phyloP scores from a whole-genome alignment of 805 yeast species.

The Candida nitratophila region DNA sequence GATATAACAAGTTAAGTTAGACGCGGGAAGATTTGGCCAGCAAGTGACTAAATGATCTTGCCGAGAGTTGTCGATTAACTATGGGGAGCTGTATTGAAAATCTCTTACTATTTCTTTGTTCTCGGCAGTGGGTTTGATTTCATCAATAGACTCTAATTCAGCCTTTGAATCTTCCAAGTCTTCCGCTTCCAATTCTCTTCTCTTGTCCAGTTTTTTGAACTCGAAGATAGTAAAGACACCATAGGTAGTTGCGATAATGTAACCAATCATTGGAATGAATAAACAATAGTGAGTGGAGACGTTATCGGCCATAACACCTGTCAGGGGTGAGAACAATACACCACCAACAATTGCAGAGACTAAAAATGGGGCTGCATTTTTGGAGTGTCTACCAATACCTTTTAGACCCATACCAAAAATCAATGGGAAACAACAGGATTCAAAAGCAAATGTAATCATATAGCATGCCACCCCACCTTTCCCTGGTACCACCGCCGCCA shows the following conservation, averaged over 20 bases:
- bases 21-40: too few relatives aligned
- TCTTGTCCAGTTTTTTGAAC: conserved; percentile 2
- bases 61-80: too few relatives aligned
- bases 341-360: conserved; percentile 20
- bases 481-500: conserved; percentile 5
- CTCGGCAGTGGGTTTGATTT: neutral
- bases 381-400: conserved; percentile 9
- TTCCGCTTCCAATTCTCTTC: neutral
- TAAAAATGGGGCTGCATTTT: conserved; percentile 8
- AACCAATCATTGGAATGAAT: conserved; percentile 20
- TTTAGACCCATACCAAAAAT: conserved; percentile 8
- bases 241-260: conserved; percentile 16
- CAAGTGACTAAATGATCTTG: too few relatives aligned
- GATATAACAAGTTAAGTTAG: too few relatives aligned
- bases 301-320: conserved; percentile 21
- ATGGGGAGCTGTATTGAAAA: neutral
- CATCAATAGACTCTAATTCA: conserved; percentile 1
- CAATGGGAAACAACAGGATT: conserved; percentile 7
- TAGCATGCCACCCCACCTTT: conserved; percentile 7
- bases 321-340: conserved; percentile 16
- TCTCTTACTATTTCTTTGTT: neutral
- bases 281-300: conserved; percentile 13
- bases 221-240: conserved; percentile 12
- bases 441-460: conserved; percentile 5
- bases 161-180: neutral